Percentiles rank a stretch among this genome's conserved stretches.
These are phyloP conservation scores for Diplodia scrobiculata DNA, from an alignment of 2,329 filamentous ascomycete genomes.

Conservation along the genomic window DNA sequence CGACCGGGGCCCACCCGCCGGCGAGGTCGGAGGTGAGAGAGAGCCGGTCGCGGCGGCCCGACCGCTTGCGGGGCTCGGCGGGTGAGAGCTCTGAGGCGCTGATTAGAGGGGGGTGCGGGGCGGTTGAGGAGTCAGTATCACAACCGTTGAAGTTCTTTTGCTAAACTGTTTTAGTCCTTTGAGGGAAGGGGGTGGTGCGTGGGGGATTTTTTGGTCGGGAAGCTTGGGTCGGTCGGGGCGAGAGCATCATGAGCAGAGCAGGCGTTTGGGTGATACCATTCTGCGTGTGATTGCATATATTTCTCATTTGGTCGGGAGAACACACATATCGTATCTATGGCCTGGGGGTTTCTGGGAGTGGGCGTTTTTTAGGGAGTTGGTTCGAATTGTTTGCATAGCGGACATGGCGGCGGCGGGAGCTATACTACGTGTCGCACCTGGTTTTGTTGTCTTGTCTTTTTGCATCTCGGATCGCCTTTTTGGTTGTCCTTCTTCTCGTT, in stretches of 20 bases:
- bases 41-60: slow-evolving; percentile 2
- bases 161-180: neutral
- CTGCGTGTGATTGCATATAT: slow-evolving; percentile 19
- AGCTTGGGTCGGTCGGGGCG: neutral
- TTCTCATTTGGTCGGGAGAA: neutral
- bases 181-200: neutral
- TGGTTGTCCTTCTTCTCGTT: neutral
- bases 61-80: neutral
- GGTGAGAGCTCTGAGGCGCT: no score
- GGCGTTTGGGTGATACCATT: slow-evolving; percentile 28
- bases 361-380: neutral
- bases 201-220: neutral
- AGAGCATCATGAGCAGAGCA: slow-evolving; percentile 10
- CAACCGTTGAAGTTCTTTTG: neutral
- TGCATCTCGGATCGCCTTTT: slow-evolving; percentile 2
- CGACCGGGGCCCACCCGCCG: no score
- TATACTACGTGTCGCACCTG: neutral
- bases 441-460: neutral
- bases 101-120: no score
- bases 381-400: slow-evolving; percentile 16
- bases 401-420: neutral
- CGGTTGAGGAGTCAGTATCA: neutral
- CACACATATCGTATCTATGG: neutral
- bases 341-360: neutral
- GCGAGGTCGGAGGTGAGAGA: slow-evolving; percentile 13